Percentiles rank a stretch among this genome's conserved stretches.
Evolutionary conservation across 257 asterid genomes (phyloP).

Genomic region (Thymus quinquecostatus): DNA sequence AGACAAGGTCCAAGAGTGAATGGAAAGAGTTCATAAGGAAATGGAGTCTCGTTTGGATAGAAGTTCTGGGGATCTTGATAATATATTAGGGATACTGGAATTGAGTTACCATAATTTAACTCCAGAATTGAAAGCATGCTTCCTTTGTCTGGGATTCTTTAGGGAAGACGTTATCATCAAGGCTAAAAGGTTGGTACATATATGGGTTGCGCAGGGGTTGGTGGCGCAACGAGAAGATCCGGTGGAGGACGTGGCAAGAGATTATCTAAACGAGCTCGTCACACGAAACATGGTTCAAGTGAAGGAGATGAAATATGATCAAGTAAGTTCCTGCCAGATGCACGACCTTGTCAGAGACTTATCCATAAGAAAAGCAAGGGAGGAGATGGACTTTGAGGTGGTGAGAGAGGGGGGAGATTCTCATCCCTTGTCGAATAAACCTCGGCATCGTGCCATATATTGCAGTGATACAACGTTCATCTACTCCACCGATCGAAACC

Average conservation of each 20-base stretch:
- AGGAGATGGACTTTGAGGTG: slow-evolving; percentile 28
- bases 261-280: slow-evolving; percentile 34
- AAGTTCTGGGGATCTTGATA: neutral
- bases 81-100: neutral
- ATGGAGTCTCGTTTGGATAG: neutral
- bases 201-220: neutral
- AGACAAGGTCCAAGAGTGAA: slow-evolving; percentile 7
- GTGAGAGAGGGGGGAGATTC: neutral
- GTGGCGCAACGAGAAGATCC: neutral
- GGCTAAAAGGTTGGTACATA: neutral
- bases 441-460: slow-evolving; percentile 20
- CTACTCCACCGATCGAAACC: neutral
- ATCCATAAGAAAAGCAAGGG: slow-evolving; percentile 29
- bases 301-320: neutral
- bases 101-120: slow-evolving; percentile 33
- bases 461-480: neutral
- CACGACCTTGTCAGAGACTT: slow-evolving; percentile 35
- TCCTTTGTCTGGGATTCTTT: neutral
- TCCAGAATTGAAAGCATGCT: slow-evolving; percentile 32
- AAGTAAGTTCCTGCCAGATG: neutral
- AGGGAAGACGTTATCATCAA: neutral
- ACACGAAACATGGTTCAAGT: slow-evolving; percentile 34
- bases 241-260: neutral
- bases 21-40: slow-evolving; percentile 27
- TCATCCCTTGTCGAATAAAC: neutral